Evolutionary conservation across 306 rosid genomes (phyloP).

Genomic region (Cucurbita argyrosperma): DNA sequence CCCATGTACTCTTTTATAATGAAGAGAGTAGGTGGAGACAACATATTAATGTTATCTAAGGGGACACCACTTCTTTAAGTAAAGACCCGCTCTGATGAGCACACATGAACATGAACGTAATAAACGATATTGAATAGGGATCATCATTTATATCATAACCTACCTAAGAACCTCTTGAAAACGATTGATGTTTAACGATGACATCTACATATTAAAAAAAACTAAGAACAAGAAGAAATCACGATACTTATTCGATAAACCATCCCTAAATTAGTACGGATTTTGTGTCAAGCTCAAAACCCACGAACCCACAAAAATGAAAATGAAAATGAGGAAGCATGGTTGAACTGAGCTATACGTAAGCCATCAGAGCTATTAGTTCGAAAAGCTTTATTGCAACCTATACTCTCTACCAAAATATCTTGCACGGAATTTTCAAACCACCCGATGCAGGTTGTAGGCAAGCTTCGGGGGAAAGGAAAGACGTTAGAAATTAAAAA

Average conservation of each 20-base stretch:
- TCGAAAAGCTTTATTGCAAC: too few species aligned
- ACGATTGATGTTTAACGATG: neutral
- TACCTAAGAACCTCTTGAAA: neutral
- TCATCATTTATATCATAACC: neutral
- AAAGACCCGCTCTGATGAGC: neutral
- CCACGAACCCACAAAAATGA: neutral
- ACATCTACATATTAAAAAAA: too few species aligned
- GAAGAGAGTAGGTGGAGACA: neutral
- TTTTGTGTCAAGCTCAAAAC: neutral
- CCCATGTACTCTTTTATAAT: neutral
- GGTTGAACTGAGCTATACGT: neutral
- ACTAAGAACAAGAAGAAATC: neutral
- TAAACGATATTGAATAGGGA: neutral
- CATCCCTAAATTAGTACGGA: neutral
- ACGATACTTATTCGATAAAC: neutral
- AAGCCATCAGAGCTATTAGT: too few species aligned
- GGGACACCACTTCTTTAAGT: neutral
- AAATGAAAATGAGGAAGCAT: neutral
- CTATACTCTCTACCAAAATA: too few species aligned
- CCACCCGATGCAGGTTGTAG: too few species aligned
- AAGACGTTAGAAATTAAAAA: neutral
- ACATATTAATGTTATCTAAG: neutral
- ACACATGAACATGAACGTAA: neutral
- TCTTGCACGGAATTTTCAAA: too few species aligned
- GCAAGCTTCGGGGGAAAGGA: too few species aligned